Conservation (phyloP, 2,329 filamentous ascomycete genomes). For the Colletotrichum lini region DNA sequence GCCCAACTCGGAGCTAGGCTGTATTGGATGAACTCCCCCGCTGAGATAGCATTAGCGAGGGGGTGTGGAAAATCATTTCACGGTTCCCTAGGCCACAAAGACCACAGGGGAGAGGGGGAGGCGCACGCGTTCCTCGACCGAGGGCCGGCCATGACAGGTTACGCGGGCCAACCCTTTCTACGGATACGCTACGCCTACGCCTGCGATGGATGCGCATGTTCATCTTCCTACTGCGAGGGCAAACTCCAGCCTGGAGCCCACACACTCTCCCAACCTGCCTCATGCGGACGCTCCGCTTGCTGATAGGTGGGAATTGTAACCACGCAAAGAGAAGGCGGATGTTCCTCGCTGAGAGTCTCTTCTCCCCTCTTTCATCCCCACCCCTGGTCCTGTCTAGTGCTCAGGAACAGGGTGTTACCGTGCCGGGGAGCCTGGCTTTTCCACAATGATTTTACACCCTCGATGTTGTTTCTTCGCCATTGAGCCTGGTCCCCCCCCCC, state of each 20-base stretch:
- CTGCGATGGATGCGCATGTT: constrained; percentile 6
- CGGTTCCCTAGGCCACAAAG: constrained; percentile 15
- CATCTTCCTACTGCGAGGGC: constrained; percentile 26
- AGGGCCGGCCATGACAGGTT: constrained; percentile 22
- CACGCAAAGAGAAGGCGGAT: constrained; percentile 12
- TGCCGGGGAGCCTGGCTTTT: constrained; percentile 32
- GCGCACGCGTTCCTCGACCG: constrained; percentile 12
- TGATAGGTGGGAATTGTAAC: constrained; percentile 49
- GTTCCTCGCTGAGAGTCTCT: too few relatives aligned
- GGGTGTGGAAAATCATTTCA: constrained; percentile 11
- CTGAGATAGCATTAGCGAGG: constrained; percentile 16
- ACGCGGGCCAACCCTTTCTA: constrained; percentile 19
- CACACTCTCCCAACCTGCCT: constrained; percentile 46
- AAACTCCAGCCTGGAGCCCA: constrained; percentile 26
- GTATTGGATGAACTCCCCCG: constrained; percentile 28
- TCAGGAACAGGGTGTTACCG: constrained; percentile 40
- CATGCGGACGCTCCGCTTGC: constrained; percentile 46
- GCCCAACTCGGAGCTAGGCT: constrained; percentile 23
- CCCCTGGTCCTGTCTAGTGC: constrained; percentile 36
- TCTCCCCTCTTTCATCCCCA: constrained; percentile 1
- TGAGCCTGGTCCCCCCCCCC: not conserved
- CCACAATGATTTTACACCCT: constrained; percentile 5
- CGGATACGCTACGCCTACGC: constrained; percentile 18
- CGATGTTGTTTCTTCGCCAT: constrained; percentile 14
- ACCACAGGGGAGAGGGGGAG: not conserved